Percentiles rank a stretch among this genome's conserved stretches.
These are phyloP conservation scores for Spiraea crenata DNA, from an alignment of 331 rosid species.

Conservation along the genomic window DNA sequence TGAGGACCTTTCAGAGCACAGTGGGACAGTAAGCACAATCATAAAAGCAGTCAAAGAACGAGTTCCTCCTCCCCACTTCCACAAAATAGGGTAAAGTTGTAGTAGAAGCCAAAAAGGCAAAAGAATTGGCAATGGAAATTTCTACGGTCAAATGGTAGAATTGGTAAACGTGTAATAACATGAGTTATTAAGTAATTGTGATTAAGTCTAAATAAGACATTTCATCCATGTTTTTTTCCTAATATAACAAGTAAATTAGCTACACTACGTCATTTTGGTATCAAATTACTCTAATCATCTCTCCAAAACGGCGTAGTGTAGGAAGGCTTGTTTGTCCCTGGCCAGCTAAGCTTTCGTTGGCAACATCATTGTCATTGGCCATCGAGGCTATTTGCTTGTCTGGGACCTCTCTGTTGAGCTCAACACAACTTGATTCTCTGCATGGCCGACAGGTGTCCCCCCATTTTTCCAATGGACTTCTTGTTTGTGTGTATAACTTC, in stretches of 20 bases:
- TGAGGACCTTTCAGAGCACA: background rate
- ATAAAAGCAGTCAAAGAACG: background rate
- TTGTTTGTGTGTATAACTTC: background rate
- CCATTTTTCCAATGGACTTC: slow-evolving; percentile 4
- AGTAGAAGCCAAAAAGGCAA: background rate
- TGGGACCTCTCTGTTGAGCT: slow-evolving; percentile 20
- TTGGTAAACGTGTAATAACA: too few species aligned
- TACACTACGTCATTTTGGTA: too few species aligned
- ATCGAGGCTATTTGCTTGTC: slow-evolving; percentile 9
- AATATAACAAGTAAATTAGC: too few species aligned
- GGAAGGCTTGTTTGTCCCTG: background rate
- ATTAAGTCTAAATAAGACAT: too few species aligned
- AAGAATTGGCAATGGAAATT: background rate
- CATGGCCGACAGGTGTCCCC: slow-evolving; percentile 57
- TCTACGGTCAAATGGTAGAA: background rate
- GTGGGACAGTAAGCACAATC: background rate
- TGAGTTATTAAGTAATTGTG: too few species aligned
- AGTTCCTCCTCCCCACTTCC: slow-evolving; percentile 4
- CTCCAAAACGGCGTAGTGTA: slow-evolving; percentile 25
- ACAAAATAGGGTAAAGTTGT: background rate
- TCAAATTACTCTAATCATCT: too few species aligned
- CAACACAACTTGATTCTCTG: slow-evolving; percentile 31
- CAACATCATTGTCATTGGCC: slow-evolving; percentile 15
- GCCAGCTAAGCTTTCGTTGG: slow-evolving; percentile 40
- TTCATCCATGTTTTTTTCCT: too few species aligned